phyloP scores from a whole-genome alignment of 176 grass and related monocot species.

The Lolium perenne region DNA sequence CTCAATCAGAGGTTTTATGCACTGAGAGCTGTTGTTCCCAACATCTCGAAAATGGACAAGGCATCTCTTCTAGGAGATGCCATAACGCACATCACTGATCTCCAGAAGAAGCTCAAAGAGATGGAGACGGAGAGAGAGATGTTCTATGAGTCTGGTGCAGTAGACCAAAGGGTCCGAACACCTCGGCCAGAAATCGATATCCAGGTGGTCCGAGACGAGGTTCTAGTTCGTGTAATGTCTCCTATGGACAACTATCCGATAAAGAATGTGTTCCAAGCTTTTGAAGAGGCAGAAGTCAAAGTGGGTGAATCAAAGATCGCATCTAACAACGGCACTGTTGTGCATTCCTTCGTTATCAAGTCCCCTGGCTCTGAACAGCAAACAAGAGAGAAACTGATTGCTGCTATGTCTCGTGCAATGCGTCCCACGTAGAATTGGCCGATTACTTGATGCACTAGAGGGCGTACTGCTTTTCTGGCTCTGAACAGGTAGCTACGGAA shows the following conservation, averaged over 20 bases:
- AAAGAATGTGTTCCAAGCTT: slow-evolving; percentile 67
- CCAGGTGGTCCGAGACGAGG: slow-evolving; percentile 60
- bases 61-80: slow-evolving; percentile 82
- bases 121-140: slow-evolving; percentile 71
- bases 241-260: slow-evolving; percentile 59
- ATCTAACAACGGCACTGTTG: slow-evolving; percentile 41
- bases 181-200: slow-evolving; percentile 62
- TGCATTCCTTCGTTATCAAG: slow-evolving; percentile 73
- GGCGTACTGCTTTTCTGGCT: slow-evolving; percentile 31
- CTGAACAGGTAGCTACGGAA: slow-evolving; percentile 27
- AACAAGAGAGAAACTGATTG: slow-evolving; percentile 67
- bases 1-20: slow-evolving; percentile 87
- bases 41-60: slow-evolving; percentile 92
- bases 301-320: slow-evolving; percentile 68
- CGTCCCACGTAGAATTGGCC: slow-evolving; percentile 31
- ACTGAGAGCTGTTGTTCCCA: slow-evolving; percentile 74
- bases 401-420: slow-evolving; percentile 61
- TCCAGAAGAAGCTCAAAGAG: slow-evolving; percentile 74
- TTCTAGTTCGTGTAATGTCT: slow-evolving; percentile 69
- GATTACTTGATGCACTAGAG: slow-evolving; percentile 24
- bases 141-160: slow-evolving; percentile 37
- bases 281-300: slow-evolving; percentile 65
- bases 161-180: slow-evolving; percentile 28
- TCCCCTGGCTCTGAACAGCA: slow-evolving; percentile 66
- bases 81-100: slow-evolving; percentile 71